Evolutionary conservation across 192 early-diverging fungal species (phyloP).

Genomic region (Umbelopsis vinacea): DNA sequence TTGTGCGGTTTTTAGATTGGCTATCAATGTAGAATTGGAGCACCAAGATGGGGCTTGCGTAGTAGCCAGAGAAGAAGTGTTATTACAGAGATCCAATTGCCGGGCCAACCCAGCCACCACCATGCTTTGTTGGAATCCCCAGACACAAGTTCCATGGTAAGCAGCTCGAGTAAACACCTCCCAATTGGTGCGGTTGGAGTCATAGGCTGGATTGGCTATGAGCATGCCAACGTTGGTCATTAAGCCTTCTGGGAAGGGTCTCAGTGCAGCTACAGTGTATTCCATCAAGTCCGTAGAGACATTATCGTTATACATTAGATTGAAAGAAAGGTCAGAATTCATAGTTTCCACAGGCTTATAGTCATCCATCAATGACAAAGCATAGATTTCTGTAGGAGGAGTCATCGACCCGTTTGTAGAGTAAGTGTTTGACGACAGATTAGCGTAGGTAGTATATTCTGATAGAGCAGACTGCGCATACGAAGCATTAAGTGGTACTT

Average conservation of each 20-base stretch:
- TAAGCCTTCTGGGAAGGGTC: conserved; percentile 7
- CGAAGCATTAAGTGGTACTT: background rate
- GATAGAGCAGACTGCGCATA: background rate
- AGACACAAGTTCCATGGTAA: conserved; percentile 16
- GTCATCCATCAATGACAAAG: conserved; percentile 9
- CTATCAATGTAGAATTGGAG: conserved; percentile 4
- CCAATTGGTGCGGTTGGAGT: conserved; percentile 11
- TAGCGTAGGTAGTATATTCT: conserved; percentile 11
- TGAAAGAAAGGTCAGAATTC: conserved; percentile 17
- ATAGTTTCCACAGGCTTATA: background rate
- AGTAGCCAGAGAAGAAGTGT: background rate
- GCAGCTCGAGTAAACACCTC: conserved; percentile 7
- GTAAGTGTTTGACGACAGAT: background rate
- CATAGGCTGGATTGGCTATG: conserved; percentile 12
- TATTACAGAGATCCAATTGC: background rate
- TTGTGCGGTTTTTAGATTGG: conserved; percentile 1
- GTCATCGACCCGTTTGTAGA: background rate
- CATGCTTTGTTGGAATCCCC: conserved; percentile 22
- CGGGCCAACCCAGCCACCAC: background rate
- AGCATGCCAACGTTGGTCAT: conserved; percentile 13
- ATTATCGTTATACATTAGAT: conserved; percentile 16
- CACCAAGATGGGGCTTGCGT: background rate
- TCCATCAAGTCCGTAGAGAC: background rate
- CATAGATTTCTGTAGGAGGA: conserved; percentile 14
- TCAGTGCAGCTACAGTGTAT: background rate